Base-by-base conservation (phyloP, 768 basidiomycete genomes). In the Collybiopsis confluens region DNA sequence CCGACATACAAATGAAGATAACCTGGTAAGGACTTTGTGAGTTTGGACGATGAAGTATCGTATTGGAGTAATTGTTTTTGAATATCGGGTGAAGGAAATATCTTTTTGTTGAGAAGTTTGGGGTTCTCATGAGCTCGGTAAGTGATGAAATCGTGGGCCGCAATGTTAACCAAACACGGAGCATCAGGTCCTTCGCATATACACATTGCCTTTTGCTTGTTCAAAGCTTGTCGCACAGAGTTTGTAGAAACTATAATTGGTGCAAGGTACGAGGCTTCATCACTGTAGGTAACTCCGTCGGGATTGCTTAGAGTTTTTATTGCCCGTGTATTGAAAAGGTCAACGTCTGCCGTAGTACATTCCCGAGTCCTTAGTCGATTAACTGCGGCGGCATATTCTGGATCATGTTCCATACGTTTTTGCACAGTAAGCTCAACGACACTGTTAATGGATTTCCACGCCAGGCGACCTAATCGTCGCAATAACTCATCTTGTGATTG, bases 391-490 rank as follows among this genome's bases (percentile, higher is more conserved):
- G 27, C 62, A 62, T 62, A 70, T 21, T 58, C 58, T 1, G 45
- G 33, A 48, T 65, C 62, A 15, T 38, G 42, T 41, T 61, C 57
- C 67, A 70, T 65, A 0, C 46, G 5, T 20, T 60, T 58, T 42
- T 67, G 60, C 30, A 67, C 63, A 28, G 52, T 49, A 16, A 59
- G 52, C 26, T 54, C 38, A 7, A 65, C 52, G 1, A 66, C 61
- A 26, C 27, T 42, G 52, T 56, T 56, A 23, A 62, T 43, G 0
- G 33, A 36, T 49, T 60, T 60, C 54, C 55, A 61, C n/a, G 59
- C 58, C 10, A 66, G n/a, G 4, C 20, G 4, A 6, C 44, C 44
- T 5, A 45, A 10, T 26, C 33, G 11, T 5, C 20, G 4, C 3
- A 37, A 9, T 24, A 36, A 37, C 35, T 35, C 33, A n/a, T 36